Base-by-base conservation (phyloP, 176 grass and related monocot genomes). In the Elaeis guineensis region DNA sequence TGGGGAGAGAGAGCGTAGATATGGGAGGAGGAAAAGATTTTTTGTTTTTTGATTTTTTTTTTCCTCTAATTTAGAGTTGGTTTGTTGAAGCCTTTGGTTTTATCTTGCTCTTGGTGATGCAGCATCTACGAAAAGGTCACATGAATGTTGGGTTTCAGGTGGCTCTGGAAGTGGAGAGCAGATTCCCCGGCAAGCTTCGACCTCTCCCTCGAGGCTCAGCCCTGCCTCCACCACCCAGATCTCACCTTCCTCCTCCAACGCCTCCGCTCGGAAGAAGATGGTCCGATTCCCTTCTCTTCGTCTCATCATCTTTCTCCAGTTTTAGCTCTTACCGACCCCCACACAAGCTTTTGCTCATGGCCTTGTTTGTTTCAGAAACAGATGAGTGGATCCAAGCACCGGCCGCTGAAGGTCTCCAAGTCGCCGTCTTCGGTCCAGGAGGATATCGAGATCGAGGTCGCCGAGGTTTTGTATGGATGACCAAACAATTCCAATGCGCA, bases 401-500 rank as follows among this genome's bases (percentile, higher is more conserved):
- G 70, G 25, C 70, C 59, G 6, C 22, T 85, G 0, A 93, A 98
- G 70, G 72, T 83, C 48, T 79, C 76, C 0, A 93, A 86, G 69
- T 79, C 88, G 5, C 52, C 85, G 0, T 93, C 82, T 76, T 98
- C 89, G 64, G 81, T 92, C 6, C 94, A 86, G 24, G 94, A 98
- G 67, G 94, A 98, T 67, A 98, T 68, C 52, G 65, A 68, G 51
- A 68, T 98, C 56, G 94, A 98, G 88, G 88, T 98, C 14, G 94
- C 94, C 14, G 94, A 98, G 85, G 94, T 98, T 32, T 79, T 98
- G 25, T 98, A 89, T 17, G 93, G 20, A 76, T 98, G 3, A 98
- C 87, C 4, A 73, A 82, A 77, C 94, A 98, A 76, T 89, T 93
- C 64, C 79, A 77, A 2, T 71, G 56, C 20, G 79, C 69, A 18